phyloP scores from a whole-genome alignment of 768 basidiomycete genomes.

The Lactarius indigo region DNA sequence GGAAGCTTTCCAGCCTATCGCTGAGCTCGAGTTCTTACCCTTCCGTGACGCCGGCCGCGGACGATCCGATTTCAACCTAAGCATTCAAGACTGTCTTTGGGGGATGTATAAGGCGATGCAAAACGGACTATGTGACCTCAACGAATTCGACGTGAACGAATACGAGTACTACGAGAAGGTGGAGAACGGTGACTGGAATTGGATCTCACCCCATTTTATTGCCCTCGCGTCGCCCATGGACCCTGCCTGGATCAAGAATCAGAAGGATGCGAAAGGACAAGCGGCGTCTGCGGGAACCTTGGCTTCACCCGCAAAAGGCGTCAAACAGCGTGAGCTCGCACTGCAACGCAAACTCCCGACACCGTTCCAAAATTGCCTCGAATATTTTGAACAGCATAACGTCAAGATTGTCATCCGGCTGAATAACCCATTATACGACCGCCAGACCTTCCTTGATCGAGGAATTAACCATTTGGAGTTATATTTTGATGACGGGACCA shows the following conservation, averaged over 20 bases:
- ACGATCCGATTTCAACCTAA: slow-evolving; percentile 88
- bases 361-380: slow-evolving; percentile 85
- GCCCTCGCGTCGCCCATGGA: slow-evolving; percentile 94
- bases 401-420: slow-evolving; percentile 91
- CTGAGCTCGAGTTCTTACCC: slow-evolving; percentile 88
- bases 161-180: slow-evolving; percentile 96
- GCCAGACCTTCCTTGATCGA: slow-evolving; percentile 70
- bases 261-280: slow-evolving; percentile 68
- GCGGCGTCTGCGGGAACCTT: slow-evolving; percentile 38
- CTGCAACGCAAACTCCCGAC: slow-evolving; percentile 74
- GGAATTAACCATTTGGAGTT: slow-evolving; percentile 89
- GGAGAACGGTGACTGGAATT: slow-evolving; percentile 95
- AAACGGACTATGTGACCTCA: slow-evolving; percentile 89
- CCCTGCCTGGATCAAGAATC: slow-evolving; percentile 69
- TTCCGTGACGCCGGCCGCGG: slow-evolving; percentile 96
- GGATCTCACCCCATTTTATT: slow-evolving; percentile 88
- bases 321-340: slow-evolving; percentile 43
- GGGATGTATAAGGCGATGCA: slow-evolving; percentile 88
- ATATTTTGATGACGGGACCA: slow-evolving; percentile 98
- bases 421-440: slow-evolving; percentile 91
- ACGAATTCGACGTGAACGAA: slow-evolving; percentile 88
- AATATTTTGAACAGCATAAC: slow-evolving; percentile 85
- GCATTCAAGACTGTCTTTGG: slow-evolving; percentile 89
- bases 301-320: slow-evolving; percentile 28
- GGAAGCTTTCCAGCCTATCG: slow-evolving; percentile 93